Evolutionary conservation across 306 rosid genomes (phyloP).

Genomic region (Crotalaria pallida): DNA sequence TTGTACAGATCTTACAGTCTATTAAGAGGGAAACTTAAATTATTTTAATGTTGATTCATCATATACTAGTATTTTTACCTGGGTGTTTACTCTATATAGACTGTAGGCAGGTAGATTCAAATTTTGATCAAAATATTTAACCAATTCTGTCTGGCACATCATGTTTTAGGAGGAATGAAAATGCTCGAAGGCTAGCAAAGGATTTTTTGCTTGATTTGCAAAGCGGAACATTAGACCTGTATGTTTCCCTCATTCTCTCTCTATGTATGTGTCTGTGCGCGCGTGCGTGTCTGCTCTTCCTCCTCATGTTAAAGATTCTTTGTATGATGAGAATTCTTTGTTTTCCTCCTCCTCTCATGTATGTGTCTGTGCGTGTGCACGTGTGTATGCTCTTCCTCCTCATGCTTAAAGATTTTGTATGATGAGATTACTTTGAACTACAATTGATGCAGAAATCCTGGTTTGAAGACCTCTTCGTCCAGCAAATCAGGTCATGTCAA

Average conservation of each 20-base stretch:
- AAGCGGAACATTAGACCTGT: constrained; percentile 82
- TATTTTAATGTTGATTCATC: constrained; percentile 2
- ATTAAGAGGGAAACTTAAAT: constrained; percentile 1
- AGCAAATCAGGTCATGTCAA: constrained; percentile 68
- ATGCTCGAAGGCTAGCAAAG: constrained; percentile 74
- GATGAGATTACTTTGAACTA: constrained; percentile 18
- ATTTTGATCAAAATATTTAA: constrained; percentile 1
- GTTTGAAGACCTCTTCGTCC: constrained; percentile 53
- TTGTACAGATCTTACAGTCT: constrained; percentile 5
- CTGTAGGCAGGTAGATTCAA: neutral
- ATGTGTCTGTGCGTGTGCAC: neutral
- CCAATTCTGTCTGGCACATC: neutral
- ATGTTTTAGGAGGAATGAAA: constrained; percentile 88
- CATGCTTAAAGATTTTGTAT: constrained; percentile 8
- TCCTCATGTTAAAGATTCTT: constrained; percentile 13
- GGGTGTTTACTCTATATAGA: neutral
- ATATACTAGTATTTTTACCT: neutral
- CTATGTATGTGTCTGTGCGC: neutral
- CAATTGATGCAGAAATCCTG: constrained; percentile 60
- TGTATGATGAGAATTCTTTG: constrained; percentile 13
- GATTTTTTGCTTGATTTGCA: constrained; percentile 86
- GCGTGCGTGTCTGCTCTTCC: no score
- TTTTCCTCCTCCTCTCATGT: constrained; percentile 4
- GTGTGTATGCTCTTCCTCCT: neutral
- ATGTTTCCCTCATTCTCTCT: constrained; percentile 27